These are phyloP conservation scores for Kandelia obovata DNA, from an alignment of 345 rosid genomes.

Conservation along the genomic window DNA sequence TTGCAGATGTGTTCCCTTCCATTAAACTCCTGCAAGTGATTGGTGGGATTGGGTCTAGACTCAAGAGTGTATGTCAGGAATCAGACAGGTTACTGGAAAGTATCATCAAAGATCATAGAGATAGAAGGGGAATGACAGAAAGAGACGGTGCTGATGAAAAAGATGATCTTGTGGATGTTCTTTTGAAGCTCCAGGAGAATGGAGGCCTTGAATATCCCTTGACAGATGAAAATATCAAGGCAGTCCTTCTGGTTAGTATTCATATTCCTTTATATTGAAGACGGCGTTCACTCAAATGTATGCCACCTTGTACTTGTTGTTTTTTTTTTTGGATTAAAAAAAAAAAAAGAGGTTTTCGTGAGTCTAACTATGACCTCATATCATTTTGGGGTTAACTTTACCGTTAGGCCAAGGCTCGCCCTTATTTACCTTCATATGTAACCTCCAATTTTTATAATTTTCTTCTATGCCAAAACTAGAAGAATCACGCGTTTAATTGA, in stretches of 20 bases:
- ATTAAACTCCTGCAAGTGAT: not conserved
- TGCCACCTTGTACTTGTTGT: too few relatives aligned
- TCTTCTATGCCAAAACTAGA: too few relatives aligned
- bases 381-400: too few relatives aligned
- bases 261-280: too few relatives aligned
- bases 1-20: not conserved
- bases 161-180: slow-evolving; percentile 1
- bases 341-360: too few relatives aligned
- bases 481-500: not conserved
- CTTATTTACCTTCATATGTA: too few relatives aligned
- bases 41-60: not conserved
- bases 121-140: not conserved
- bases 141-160: not conserved
- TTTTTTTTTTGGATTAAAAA: too few relatives aligned
- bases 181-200: not conserved
- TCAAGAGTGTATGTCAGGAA: not conserved
- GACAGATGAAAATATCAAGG: not conserved
- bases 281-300: too few relatives aligned
- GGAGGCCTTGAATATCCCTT: not conserved
- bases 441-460: too few relatives aligned
- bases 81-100: not conserved
- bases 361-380: too few relatives aligned
- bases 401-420: too few relatives aligned
- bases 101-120: not conserved
- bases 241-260: not conserved